Percentiles rank a stretch among this genome's conserved stretches.
phyloP scores from a whole-genome alignment of 108 stramenopile species.

The Skeletonema marinoi region DNA sequence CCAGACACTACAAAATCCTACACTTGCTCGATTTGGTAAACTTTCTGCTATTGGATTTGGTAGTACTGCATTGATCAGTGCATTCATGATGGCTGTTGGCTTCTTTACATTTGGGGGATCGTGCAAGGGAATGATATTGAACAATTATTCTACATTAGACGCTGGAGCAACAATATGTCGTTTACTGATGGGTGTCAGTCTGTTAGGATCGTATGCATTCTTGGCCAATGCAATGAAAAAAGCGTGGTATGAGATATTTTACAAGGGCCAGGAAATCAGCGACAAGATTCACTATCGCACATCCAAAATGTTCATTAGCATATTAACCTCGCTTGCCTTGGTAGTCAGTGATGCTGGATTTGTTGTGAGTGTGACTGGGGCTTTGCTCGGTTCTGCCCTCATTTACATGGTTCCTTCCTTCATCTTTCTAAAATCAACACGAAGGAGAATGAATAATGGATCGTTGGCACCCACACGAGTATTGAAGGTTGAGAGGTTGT shows the following conservation, averaged over 20 bases:
- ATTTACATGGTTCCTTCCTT: conserved; percentile 91
- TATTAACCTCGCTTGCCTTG: conserved; percentile 65
- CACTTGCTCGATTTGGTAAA: conserved; percentile 46
- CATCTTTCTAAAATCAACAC: conserved; percentile 61
- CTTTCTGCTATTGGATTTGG: conserved; percentile 68
- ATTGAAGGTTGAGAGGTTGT: conserved; percentile 51
- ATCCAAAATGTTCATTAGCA: conserved; percentile 45
- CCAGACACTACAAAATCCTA: conserved; percentile 60
- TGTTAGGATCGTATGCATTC: conserved; percentile 90
- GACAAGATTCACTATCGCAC: conserved; percentile 35
- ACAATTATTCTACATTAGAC: conserved; percentile 90
- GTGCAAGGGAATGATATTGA: conserved; percentile 80
- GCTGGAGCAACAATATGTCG: conserved; percentile 79
- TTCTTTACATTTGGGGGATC: conserved; percentile 91
- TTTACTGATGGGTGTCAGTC: conserved; percentile 71
- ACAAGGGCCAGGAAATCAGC: conserved; percentile 34
- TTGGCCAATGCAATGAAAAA: conserved; percentile 59
- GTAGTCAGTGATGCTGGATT: conserved; percentile 88
- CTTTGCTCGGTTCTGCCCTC: conserved; percentile 81
- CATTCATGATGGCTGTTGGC: conserved; percentile 76
- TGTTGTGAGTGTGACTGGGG: conserved; percentile 88
- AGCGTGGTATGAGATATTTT: conserved; percentile 32
- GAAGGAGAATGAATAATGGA: conserved; percentile 28
- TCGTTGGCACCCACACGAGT: conserved; percentile 6
- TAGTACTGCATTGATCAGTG: conserved; percentile 59